A percentile compares a stretch with the other conserved stretches of the same genome.
phyloP scores from a whole-genome alignment of 2,329 filamentous ascomycete genomes.

The Trichoderma afroharzianum region DNA sequence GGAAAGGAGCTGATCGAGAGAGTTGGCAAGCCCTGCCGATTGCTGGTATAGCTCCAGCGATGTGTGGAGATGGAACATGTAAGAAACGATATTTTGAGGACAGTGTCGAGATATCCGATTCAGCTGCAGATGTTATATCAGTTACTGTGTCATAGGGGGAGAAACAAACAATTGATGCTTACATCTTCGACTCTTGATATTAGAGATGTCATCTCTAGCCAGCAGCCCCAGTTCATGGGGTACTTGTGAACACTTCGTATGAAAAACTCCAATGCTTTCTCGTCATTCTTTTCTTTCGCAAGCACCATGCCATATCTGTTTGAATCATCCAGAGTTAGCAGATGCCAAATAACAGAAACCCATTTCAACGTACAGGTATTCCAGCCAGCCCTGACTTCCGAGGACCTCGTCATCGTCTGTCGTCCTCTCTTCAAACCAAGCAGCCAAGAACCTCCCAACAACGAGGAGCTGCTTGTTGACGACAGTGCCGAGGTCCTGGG shows the following conservation, averaged over 20 bases:
- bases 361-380: conserved; percentile 59
- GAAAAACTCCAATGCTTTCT: conserved; percentile 80
- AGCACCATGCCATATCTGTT: conserved; percentile 79
- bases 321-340: not conserved
- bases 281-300: conserved; percentile 85
- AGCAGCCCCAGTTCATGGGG: conserved; percentile 96
- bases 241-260: conserved; percentile 83
- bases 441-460: conserved; percentile 71
- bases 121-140: conserved; percentile 47
- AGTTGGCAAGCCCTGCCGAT: conserved; percentile 68
- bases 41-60: conserved; percentile 91
- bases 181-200: conserved; percentile 79
- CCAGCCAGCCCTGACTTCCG: conserved; percentile 84
- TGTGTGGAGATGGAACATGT: conserved; percentile 89
- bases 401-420: conserved; percentile 55
- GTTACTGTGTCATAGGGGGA: conserved; percentile 18
- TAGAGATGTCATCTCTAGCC: conserved; percentile 84
- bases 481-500: conserved; percentile 80
- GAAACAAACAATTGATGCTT: conserved; percentile 31
- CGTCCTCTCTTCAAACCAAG: conserved; percentile 70
- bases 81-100: conserved; percentile 86
- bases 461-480: conserved; percentile 79
- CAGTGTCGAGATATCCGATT: conserved; percentile 68
- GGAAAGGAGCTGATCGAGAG: conserved; percentile 70
- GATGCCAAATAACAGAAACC: not conserved